Evolutionary conservation across 1,284 basidiomycete genomes (phyloP).

Genomic region (Porogramme epimiltina): DNA sequence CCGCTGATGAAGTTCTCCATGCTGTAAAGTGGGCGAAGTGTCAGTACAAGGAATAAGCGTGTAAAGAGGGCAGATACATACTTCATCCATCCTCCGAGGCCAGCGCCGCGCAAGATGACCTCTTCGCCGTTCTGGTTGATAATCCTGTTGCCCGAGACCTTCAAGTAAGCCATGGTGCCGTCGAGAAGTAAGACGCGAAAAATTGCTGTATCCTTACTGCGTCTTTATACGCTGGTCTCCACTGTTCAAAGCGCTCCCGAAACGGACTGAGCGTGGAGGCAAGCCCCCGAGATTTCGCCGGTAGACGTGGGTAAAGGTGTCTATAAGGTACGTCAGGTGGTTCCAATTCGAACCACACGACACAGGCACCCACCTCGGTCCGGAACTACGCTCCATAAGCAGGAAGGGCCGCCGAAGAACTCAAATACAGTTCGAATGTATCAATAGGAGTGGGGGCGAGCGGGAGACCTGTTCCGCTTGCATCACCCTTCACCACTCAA

Average conservation of each 20-base stretch:
- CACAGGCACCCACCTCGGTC: not conserved
- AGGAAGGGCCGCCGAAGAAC: not conserved
- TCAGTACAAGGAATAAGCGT: not conserved
- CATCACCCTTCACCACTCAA: not conserved
- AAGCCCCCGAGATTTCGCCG: constrained; percentile 1
- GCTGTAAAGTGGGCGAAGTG: constrained; percentile 34
- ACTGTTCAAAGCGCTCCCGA: not conserved
- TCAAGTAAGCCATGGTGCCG: constrained; percentile 40
- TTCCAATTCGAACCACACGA: not conserved
- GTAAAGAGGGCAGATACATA: constrained; percentile 22
- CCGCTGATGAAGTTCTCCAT: constrained; percentile 70
- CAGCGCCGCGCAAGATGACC: constrained; percentile 65
- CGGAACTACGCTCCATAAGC: not conserved
- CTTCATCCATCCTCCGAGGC: constrained; percentile 75
- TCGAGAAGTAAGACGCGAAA: not conserved
- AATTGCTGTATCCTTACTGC: not conserved
- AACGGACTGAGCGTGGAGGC: not conserved
- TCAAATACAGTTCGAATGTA: not conserved
- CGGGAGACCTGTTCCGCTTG: not conserved
- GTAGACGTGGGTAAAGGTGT: not conserved
- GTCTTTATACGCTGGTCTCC: constrained; percentile 1
- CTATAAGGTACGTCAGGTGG: not conserved
- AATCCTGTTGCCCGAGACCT: constrained; percentile 56
- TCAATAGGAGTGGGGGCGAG: not conserved
- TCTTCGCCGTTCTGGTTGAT: constrained; percentile 57